These are phyloP conservation scores for Ustilago hordei DNA, from an alignment of 1,284 basidiomycete species.

Conservation along the genomic window DNA sequence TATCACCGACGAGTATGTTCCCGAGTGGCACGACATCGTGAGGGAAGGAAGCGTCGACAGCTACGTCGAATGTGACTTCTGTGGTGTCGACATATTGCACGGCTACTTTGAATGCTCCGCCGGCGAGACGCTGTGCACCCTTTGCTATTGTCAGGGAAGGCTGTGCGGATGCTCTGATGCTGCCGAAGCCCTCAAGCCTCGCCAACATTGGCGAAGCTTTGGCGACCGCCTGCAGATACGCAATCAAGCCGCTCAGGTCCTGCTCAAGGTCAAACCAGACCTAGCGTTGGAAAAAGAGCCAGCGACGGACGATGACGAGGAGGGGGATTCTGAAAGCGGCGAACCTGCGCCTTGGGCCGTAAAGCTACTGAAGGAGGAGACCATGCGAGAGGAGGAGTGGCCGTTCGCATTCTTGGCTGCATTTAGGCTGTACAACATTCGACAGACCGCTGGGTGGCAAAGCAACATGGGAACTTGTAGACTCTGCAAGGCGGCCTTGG, in stretches of 20 bases:
- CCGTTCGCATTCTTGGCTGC: constrained; percentile 46
- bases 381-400: constrained; percentile 25
- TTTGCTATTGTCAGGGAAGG: constrained; percentile 48
- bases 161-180: constrained; percentile 37
- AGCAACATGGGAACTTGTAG: constrained; percentile 30
- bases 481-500: constrained; percentile 36
- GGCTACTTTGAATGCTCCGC: constrained; percentile 44
- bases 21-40: constrained; percentile 34
- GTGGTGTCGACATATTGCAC: constrained; percentile 42
- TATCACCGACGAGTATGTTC: constrained; percentile 32
- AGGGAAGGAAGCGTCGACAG: constrained; percentile 24
- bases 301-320: background rate
- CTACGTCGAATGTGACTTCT: constrained; percentile 55
- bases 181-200: constrained; percentile 21
- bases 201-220: constrained; percentile 38
- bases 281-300: constrained; percentile 6
- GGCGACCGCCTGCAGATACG: constrained; percentile 38
- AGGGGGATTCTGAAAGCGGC: constrained; percentile 7
- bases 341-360: constrained; percentile 15
- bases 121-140: constrained; percentile 38
- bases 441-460: constrained; percentile 12
- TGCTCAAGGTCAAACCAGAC: constrained; percentile 16
- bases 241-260: constrained; percentile 22
- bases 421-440: constrained; percentile 35
- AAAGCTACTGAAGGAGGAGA: constrained; percentile 20